Evolutionary conservation across 164 flowering plant genomes (phyloP), one percentile per base, ranked within the genome.

Genomic region (Aristolochia contorta): DNA sequence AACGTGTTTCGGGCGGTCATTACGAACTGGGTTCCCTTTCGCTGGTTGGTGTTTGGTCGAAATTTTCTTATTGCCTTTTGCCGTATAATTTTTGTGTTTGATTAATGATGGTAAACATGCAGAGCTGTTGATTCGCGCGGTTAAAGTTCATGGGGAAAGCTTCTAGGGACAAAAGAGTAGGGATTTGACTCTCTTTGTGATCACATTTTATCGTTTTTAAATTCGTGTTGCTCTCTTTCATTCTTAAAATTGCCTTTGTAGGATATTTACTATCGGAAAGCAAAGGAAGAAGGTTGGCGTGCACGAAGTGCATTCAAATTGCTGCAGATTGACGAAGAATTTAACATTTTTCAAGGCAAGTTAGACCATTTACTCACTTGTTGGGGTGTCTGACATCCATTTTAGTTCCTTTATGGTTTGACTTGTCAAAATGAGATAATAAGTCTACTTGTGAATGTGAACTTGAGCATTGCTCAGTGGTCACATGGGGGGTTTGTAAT

Each of bases 241-340:
- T 55, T 3, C 7, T 15, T 61, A 51, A 32, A 16, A 20, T 57
- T 67, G 3, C 70, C n/a, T 16, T 16, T 64, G 73, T 68, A 89
- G 96, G 96, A 89, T 71, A 93, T 93, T 15, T 93, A 93, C 71
- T 90, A 90, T 61, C 74, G 97, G 45, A 90, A 93, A 74, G 97
- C 98, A 23, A 93, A 90, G 62, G 97, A 93, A 80, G 97, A 93
- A 78, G 98, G 98, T 33, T 93, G 98, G 98, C 85, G 98, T 41
- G 98, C 98, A 65, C 79, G 98, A 37, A 93, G 98, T 63, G 98
- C 98, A 32, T 93, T 93, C 69, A 93, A 93, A 74, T 89, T 93
- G 48, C 92, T 90, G 65, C 97, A 93, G 74, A 93, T 93, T 57
- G 94, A 91, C 58, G 96, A 93, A 65, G 98, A 93, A 62, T 93